A percentile compares a stretch with the other conserved stretches of the same genome.
Conservation (phyloP, 139 green algal species). For the Chlamydomonas sp. region DNA sequence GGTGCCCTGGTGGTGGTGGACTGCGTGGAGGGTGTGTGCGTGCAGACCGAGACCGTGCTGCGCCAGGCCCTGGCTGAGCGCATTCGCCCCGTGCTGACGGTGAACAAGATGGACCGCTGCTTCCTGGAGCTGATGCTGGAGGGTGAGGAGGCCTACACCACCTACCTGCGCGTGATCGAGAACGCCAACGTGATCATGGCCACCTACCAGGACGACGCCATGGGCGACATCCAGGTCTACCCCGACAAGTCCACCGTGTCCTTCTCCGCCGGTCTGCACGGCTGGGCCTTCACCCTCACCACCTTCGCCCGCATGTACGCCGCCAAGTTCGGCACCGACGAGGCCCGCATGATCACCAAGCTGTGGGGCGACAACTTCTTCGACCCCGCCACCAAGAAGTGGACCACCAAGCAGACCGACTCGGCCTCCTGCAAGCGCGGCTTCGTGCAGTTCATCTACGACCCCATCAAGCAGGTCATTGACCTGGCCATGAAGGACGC, state of each 20-base stretch:
- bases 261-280: slow-evolving; percentile 98
- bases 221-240: slow-evolving; percentile 97
- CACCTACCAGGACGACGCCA: slow-evolving; percentile 96
- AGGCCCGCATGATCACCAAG: slow-evolving; percentile 64
- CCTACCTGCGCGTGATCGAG: slow-evolving; percentile 97
- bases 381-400: slow-evolving; percentile 97
- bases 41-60: slow-evolving; percentile 99
- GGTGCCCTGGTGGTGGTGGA: slow-evolving; percentile 99
- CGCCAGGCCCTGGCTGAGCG: slow-evolving; percentile 96
- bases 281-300: slow-evolving; percentile 99
- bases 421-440: slow-evolving; percentile 91
- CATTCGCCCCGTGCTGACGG: slow-evolving; percentile 97
- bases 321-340: slow-evolving; percentile 95
- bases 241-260: slow-evolving; percentile 97
- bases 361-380: slow-evolving; percentile 96
- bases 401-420: slow-evolving; percentile 95
- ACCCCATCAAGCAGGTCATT: slow-evolving; percentile 97
- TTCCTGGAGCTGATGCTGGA: slow-evolving; percentile 98
- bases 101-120: slow-evolving; percentile 99
- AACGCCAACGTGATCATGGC: slow-evolving; percentile 99
- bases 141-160: slow-evolving; percentile 95
- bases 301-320: slow-evolving; percentile 98
- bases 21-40: slow-evolving; percentile 99
- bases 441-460: slow-evolving; percentile 99
- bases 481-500: slow-evolving; percentile 96